These are phyloP conservation scores for Suillus plorans DNA, from an alignment of 768 basidiomycete genomes.

Conservation along the genomic window DNA sequence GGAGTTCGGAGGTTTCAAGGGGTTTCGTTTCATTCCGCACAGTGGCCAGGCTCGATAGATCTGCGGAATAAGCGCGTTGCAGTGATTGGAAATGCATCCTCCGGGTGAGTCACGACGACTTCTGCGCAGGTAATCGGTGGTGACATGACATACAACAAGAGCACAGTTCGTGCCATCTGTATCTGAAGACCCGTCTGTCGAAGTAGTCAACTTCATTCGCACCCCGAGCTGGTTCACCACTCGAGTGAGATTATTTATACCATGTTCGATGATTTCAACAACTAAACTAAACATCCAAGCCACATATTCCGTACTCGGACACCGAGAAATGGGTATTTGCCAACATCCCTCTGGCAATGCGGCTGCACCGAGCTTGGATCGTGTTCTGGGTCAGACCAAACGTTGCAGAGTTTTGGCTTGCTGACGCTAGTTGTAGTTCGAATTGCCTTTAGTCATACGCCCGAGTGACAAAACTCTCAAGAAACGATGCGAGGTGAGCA, in stretches of 20 bases:
- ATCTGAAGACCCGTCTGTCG: conserved; percentile 47
- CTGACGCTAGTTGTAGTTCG: conserved; percentile 14
- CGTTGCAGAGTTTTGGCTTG: background rate
- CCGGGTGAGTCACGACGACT: conserved; percentile 40
- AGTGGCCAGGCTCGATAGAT: conserved; percentile 43
- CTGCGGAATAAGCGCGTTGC: conserved; percentile 42
- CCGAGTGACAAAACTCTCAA: conserved; percentile 13
- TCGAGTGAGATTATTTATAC: conserved; percentile 36
- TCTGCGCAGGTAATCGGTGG: background rate
- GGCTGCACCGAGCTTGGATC: conserved; percentile 48
- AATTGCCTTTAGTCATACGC: conserved; percentile 16
- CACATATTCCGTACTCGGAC: conserved; percentile 39
- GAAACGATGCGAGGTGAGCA: conserved; percentile 13
- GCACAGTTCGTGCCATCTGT: conserved; percentile 63
- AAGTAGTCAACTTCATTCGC: conserved; percentile 57
- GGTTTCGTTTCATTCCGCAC: conserved; percentile 50
- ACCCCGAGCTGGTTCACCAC: conserved; percentile 63
- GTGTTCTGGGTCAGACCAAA: conserved; percentile 45
- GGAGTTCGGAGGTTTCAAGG: conserved; percentile 47
- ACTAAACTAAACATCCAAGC: conserved; percentile 33
- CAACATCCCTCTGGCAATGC: conserved; percentile 50
- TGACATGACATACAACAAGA: conserved; percentile 32
- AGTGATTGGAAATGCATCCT: conserved; percentile 63
- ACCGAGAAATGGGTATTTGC: conserved; percentile 52
- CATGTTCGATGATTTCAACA: background rate